Base-by-base conservation (phyloP, 2,329 filamentous ascomycete species). In the Thielaviopsis populi region DNA sequence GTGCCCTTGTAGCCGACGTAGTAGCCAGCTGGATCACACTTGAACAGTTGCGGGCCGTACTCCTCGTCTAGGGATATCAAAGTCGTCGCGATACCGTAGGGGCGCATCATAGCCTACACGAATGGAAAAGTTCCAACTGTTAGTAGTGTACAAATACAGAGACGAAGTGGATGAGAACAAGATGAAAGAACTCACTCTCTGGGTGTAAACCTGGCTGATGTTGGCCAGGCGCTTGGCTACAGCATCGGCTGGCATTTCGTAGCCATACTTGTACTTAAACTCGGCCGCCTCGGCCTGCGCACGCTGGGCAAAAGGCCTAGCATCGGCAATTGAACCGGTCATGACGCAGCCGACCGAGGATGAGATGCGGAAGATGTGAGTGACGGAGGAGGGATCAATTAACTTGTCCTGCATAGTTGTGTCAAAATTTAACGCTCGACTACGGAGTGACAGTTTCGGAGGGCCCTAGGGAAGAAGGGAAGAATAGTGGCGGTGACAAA, bases 1-100 rank as follows among this genome's bases (percentile, higher is more conserved):
- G 94, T 97, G 69, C 90, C 94, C 80, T 97, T 97, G 85, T 97
- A 99, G 69, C 94, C 94, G 64, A 92, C 91, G 74, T 94, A 97
- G 80, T 99, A 99, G 66, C 94, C 94, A 65, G 94, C 94, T 59
- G 94, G 94, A 73, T 99, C 94, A 74, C 91, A 96, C 80, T 97
- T 99, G 87, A 90, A 97, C 68, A 99, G 83, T 76, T 96, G 91
- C 63, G 94, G 91, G 40, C 94, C 94, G 68, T 85, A 85, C 76
- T 99, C 94, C 46, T 87, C 86, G 74, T 99, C 94, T 71, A 97
- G 81, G 53, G 94, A 92, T 76, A 97, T 91, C 75, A 99, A 80
- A 50, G 94, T 99, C 68, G 89, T 95, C 68, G 94, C 92, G 69
- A 99, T 91, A 70, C 94, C 94, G 71, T 97, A 87, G 42, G 94